Percentiles rank a stretch among this genome's conserved stretches.
Conservation (phyloP, 306 rosid genomes). For the Senna siamea region DNA sequence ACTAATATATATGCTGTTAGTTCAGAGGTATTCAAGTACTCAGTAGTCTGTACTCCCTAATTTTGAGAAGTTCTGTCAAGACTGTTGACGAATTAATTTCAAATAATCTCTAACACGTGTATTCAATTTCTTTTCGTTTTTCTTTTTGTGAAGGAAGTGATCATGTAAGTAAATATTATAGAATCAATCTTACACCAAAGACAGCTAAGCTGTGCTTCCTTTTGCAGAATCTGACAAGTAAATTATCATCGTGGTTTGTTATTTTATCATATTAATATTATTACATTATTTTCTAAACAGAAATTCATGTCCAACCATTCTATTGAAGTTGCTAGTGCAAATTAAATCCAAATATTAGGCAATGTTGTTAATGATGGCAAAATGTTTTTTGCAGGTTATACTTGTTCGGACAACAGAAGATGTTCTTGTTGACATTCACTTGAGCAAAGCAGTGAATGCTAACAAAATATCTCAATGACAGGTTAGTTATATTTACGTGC, state of each 20-base stretch:
- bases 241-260: constrained; percentile 18
- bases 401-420: constrained; percentile 85
- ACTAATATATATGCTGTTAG: constrained; percentile 38
- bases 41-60: neutral
- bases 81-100: constrained; percentile 28
- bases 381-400: constrained; percentile 64
- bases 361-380: constrained; percentile 30
- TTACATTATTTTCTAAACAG: too few species aligned
- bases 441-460: constrained; percentile 70
- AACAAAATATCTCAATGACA: constrained; percentile 87
- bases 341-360: constrained; percentile 10
- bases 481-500: constrained; percentile 53
- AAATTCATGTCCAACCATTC: too few species aligned
- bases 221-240: constrained; percentile 53
- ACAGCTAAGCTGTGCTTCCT: constrained; percentile 40
- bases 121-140: constrained; percentile 18
- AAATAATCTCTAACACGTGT: constrained; percentile 38
- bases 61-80: constrained; percentile 22
- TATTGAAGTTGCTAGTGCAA: constrained; percentile 31
- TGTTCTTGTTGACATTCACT: constrained; percentile 79
- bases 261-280: too few species aligned
- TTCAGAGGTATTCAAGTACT: constrained; percentile 33
- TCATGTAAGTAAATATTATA: constrained; percentile 44
- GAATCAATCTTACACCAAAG: constrained; percentile 34
- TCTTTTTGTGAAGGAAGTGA: constrained; percentile 39